Evolutionary conservation across 148 eudicot species (phyloP), one percentile per base, ranked within the genome.

Genomic region (Amaranthus hypochondriacus): DNA sequence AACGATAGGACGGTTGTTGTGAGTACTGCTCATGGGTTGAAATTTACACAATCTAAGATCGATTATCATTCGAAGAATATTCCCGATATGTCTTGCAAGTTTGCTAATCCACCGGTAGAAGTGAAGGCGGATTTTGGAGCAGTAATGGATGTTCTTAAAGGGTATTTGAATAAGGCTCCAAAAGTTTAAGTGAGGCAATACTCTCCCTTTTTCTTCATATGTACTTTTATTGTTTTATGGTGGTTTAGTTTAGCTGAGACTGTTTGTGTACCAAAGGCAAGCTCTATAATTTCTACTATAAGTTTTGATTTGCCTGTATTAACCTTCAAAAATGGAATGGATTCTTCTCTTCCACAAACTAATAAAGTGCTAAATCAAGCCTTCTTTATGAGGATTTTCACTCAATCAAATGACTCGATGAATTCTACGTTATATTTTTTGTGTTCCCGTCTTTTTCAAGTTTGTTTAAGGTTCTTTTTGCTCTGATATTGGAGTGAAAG

Each of bases 121-220:
- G 98, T 94, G 65, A 83, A 82, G 81, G 97, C 97, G 0, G 96
- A 94, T 86, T 94, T 89, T 67, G 97, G 98, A 4, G 84, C 92
- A 2, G 97, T 94, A 7, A 91, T 94, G 98, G 98, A 94, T 88
- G 98, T 94, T 62, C 82, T 94, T 61, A 84, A 81, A 75, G 81
- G 79, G 52, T 91, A 89, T 74, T 83, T 91, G 85, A 58, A 84
- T 71, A 78, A 73, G 28, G 14, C 81, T 18, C 76, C 80, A 6
- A 78, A 79, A 59, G 13, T 50, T 66, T 84, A 81, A 79, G 78
- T 75, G 74, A 83, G 77, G 72, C 66, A 56, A 55, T 64, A 13
- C 49, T 46, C 49, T 0, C 10, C 8, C 47, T 59, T 43, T n/a
- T 4, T 75, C 55, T 68, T 49, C 58, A 14, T 15, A 7, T 7